Base-by-base conservation (phyloP, 129 eudicot species). In the Artemisia argyi region DNA sequence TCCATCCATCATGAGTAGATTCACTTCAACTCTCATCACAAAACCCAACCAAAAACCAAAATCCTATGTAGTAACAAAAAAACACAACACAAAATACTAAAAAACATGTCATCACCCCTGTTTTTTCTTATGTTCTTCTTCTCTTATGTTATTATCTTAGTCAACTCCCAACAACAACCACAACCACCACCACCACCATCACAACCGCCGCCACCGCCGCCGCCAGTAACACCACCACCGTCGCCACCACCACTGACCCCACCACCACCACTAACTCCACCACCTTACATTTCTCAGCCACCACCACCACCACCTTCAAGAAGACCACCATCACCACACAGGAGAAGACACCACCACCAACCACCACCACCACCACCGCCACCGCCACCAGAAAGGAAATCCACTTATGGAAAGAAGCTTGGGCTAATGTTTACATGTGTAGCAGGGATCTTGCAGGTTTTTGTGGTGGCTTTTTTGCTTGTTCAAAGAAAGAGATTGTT, bases 381-480 rank as follows among this genome's bases (percentile, higher is more conserved):
- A 2, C 39, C 70, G 19, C 55, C 47, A 24, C 15, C 66, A 30
- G 39, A 47, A 0, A 54, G 39, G 14, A 75, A 75, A 50, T 54
- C 75, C 30, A 82, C 80, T 73, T 9, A 53, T 44, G 90, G 88
- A 49, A 80, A 83, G 83, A 82, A 72, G 69, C 30, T 83, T 72
- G 95, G 90, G 54, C 66, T 83, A 64, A 24, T 77, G 73, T 82
- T 87, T 63, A 32, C 63, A n/a, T 90, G 87, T 15, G 72, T 82
- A 22, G 87, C 73, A 8, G 81, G 52, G 69, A 77, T 83, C 74
- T 76, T 88, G 82, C 95, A 85, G 60, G 35, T 85, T 22, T 69
- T 81, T 46, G 86, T 82, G 53, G 74, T 56, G 61, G 48, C 80
- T 16, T 88, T 85, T 82, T 80, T 88, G 82, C 13, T 85, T 26